These are phyloP conservation scores for Chenopodium album DNA, from an alignment of 148 eudicot genomes.

Conservation along the genomic window DNA sequence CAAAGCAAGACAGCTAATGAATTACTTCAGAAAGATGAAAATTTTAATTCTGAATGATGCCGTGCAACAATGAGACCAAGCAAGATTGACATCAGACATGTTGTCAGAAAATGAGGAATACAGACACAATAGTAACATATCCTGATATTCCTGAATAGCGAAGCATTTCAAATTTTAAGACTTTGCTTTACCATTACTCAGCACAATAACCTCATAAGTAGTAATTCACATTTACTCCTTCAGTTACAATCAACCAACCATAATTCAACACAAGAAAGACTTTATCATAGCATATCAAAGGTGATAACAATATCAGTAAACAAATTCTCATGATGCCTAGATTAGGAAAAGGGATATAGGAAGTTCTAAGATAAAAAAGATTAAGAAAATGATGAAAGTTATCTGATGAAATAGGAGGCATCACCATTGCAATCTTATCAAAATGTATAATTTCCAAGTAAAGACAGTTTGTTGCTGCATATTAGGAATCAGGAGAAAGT, in stretches of 20 bases:
- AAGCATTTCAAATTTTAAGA: background rate
- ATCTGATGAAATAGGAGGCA: background rate
- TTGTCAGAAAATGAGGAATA: background rate
- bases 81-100: background rate
- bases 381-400: background rate
- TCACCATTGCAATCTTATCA: background rate
- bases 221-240: too few relatives aligned
- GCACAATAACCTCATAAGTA: background rate
- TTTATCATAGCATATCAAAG: background rate
- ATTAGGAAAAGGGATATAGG: background rate
- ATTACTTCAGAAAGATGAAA: background rate
- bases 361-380: background rate
- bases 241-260: background rate
- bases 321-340: background rate
- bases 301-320: background rate
- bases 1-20: background rate
- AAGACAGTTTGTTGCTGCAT: background rate
- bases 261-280: background rate
- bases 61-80: background rate
- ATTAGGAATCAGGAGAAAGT: background rate
- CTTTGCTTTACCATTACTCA: background rate
- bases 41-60: background rate
- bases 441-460: background rate
- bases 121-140: background rate
- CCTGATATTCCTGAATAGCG: background rate